These are phyloP conservation scores for Aspergillus haitiensis DNA, from an alignment of 495 filamentous ascomycete species.

Conservation along the genomic window DNA sequence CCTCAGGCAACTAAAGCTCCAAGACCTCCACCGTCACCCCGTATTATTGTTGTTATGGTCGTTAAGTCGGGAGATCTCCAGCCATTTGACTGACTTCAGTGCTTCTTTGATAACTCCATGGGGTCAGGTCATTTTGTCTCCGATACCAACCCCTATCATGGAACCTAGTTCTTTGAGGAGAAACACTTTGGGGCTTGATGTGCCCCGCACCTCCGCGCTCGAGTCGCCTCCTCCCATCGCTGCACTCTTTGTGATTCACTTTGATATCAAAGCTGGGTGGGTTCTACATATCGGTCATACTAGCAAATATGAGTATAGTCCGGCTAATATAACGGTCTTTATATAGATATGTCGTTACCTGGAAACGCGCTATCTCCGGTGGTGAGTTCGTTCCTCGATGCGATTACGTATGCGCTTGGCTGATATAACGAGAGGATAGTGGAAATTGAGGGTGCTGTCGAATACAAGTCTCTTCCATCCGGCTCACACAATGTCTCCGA, in stretches of 20 bases:
- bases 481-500: slow-evolving; percentile 85
- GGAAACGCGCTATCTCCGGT: slow-evolving; percentile 71
- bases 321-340: slow-evolving; percentile 4
- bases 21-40: slow-evolving; percentile 11
- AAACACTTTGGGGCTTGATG: slow-evolving; percentile 37
- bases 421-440: slow-evolving; percentile 45
- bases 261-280: slow-evolving; percentile 83
- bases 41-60: slow-evolving; percentile 9
- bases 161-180: slow-evolving; percentile 32
- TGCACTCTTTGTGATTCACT: slow-evolving; percentile 82
- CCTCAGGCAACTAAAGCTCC: slow-evolving; percentile 27
- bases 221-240: slow-evolving; percentile 66
- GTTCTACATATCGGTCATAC: slow-evolving; percentile 14
- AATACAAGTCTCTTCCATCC: slow-evolving; percentile 92
- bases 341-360: slow-evolving; percentile 73
- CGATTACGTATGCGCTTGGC: slow-evolving; percentile 9
- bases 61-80: slow-evolving; percentile 6
- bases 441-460: slow-evolving; percentile 82
- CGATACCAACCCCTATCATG: slow-evolving; percentile 28
- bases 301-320: neutral
- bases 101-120: slow-evolving; percentile 24
- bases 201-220: slow-evolving; percentile 35
- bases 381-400: slow-evolving; percentile 36
- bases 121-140: slow-evolving; percentile 19
- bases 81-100: slow-evolving; percentile 3